Conservation (phyloP, 805 yeast genomes). For the Millerozyma acaciae region DNA sequence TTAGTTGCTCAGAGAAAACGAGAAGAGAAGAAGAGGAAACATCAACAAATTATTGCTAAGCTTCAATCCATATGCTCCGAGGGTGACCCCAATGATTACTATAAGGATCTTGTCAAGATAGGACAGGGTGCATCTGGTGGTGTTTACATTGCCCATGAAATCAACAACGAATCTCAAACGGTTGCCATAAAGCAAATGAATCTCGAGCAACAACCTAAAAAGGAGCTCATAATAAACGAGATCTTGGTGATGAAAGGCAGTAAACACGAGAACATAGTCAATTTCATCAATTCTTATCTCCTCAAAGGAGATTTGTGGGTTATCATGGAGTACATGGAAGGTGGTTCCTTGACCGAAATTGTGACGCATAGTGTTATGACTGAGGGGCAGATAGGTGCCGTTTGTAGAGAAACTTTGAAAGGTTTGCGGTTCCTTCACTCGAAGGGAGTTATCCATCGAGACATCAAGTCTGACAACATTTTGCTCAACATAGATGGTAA, state of each 20-base stretch:
- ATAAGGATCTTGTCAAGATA: conserved; percentile 69
- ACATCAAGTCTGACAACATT: conserved; percentile 92
- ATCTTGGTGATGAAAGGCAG: conserved; percentile 93
- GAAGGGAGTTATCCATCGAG: conserved; percentile 92
- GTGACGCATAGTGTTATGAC: conserved; percentile 87
- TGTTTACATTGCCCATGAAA: conserved; percentile 82
- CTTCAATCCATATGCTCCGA: conserved; percentile 73
- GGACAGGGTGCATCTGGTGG: conserved; percentile 99
- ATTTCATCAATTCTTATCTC: conserved; percentile 82
- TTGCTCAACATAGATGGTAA: conserved; percentile 79
- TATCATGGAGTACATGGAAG: conserved; percentile 98
- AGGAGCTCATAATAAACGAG: conserved; percentile 91
- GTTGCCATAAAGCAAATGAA: conserved; percentile 98
- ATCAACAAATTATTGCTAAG: conserved; percentile 66
- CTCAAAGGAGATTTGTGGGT: conserved; percentile 88
- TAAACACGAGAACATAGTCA: conserved; percentile 87
- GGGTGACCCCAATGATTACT: conserved; percentile 76
- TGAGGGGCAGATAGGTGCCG: conserved; percentile 93
- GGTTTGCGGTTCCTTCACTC: conserved; percentile 87
- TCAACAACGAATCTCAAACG: conserved; percentile 41
- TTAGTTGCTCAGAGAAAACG: conserved; percentile 61
- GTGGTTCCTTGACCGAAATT: conserved; percentile 94
- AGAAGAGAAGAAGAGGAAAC: conserved; percentile 71
- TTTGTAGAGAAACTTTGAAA: conserved; percentile 82
- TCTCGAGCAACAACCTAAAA: conserved; percentile 89